Percentiles rank a stretch among this genome's conserved stretches.
phyloP scores from a whole-genome alignment of 768 basidiomycete genomes.

The Mycena olivaceomarginata region DNA sequence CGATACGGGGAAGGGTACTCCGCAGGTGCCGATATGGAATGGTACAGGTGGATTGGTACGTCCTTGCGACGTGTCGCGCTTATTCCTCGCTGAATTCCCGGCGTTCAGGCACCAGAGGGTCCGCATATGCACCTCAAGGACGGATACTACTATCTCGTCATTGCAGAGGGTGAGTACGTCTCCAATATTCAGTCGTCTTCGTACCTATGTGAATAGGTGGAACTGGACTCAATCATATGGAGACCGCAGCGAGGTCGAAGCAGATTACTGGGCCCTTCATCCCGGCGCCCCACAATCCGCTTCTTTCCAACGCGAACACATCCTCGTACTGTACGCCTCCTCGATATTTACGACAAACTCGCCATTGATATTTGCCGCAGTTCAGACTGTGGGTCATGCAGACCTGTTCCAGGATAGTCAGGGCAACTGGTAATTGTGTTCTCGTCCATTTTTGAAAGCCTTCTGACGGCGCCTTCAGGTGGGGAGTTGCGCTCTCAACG shows the following conservation, averaged over 20 bases:
- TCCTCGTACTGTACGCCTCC: constrained; percentile 41
- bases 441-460: constrained; percentile 19
- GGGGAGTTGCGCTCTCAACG: constrained; percentile 50
- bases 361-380: constrained; percentile 34
- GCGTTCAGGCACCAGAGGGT: constrained; percentile 49
- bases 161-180: constrained; percentile 54
- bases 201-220: constrained; percentile 43
- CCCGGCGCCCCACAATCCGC: constrained; percentile 49
- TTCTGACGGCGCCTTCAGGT: constrained; percentile 41
- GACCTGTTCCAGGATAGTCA: constrained; percentile 57
- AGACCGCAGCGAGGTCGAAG: constrained; percentile 49
- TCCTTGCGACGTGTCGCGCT: not conserved
- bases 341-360: too few species aligned
- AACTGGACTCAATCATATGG: constrained; percentile 52
- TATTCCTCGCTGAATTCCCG: not conserved
- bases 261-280: constrained; percentile 50
- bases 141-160: constrained; percentile 58
- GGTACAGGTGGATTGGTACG: constrained; percentile 50
- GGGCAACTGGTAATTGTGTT: constrained; percentile 55
- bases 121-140: constrained; percentile 52
- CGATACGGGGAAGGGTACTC: constrained; percentile 46
- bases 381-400: constrained; percentile 62
- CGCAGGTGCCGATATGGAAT: constrained; percentile 48
- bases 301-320: constrained; percentile 53
- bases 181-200: not conserved